Evolutionary conservation across 257 asterid genomes (phyloP).

Genomic region (Solanum neorickii): DNA sequence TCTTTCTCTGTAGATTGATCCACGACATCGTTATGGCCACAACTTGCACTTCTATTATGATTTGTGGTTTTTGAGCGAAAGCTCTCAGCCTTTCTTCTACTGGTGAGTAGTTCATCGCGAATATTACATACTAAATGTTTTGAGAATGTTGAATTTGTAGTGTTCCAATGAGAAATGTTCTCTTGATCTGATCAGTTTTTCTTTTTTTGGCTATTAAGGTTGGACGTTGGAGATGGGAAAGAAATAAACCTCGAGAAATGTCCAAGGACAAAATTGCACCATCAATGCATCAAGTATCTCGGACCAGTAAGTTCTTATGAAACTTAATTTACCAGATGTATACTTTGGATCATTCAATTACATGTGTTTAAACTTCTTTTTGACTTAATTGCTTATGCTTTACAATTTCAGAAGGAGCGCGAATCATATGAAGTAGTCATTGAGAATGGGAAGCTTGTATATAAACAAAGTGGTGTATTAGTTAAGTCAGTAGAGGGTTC

Average conservation of each 20-base stretch:
- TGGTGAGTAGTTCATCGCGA: conserved; percentile 37
- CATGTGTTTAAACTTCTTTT: not conserved
- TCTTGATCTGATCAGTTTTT: not conserved
- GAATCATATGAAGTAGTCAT: conserved; percentile 57
- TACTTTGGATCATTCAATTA: not conserved
- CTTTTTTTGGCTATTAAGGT: conserved; percentile 30
- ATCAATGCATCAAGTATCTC: conserved; percentile 77
- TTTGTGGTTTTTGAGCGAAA: conserved; percentile 76
- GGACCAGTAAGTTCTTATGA: conserved; percentile 57
- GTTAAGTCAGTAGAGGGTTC: conserved; percentile 65
- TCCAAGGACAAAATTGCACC: conserved; percentile 51
- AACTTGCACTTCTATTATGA: conserved; percentile 87
- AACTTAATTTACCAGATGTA: not conserved
- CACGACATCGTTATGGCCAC: conserved; percentile 96
- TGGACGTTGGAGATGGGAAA: conserved; percentile 94
- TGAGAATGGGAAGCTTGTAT: conserved; percentile 59
- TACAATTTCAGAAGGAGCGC: conserved; percentile 59
- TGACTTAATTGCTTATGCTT: not conserved
- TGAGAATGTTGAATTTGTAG: not conserved
- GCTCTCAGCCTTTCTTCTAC: conserved; percentile 86
- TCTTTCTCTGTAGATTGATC: conserved; percentile 59
- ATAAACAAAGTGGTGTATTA: conserved; percentile 46
- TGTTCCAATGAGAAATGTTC: not conserved
- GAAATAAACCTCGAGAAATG: conserved; percentile 76
- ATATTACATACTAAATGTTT: not conserved